phyloP scores from a whole-genome alignment of 495 filamentous ascomycete species.

The Talaromyces liani region DNA sequence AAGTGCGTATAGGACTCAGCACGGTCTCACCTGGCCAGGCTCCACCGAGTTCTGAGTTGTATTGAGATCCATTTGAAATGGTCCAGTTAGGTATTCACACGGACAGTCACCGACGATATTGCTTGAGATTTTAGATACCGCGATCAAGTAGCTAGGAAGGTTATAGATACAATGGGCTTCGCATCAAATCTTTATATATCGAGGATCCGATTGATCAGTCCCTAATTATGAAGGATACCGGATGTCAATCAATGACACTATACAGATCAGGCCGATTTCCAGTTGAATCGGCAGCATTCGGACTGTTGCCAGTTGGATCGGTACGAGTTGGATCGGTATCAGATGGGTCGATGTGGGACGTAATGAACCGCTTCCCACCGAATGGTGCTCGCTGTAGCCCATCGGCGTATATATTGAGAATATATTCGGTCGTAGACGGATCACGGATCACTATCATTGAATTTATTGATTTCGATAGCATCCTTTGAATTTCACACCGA shows the following conservation, averaged over 20 bases:
- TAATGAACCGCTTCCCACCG: background rate
- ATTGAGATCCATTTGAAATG: background rate
- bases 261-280: background rate
- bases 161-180: background rate
- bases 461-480: background rate
- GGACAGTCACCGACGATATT: background rate
- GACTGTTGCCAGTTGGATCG: background rate
- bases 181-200: background rate
- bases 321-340: background rate
- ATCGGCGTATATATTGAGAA: background rate
- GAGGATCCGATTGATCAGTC: background rate
- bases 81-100: background rate
- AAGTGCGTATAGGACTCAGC: background rate
- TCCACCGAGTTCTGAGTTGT: background rate
- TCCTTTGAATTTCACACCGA: background rate
- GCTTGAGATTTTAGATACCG: background rate
- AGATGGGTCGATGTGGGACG: background rate
- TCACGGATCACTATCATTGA: background rate
- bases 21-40: background rate
- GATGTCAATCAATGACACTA: background rate
- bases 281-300: background rate
- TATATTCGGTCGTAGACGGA: background rate
- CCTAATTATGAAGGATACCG: background rate
- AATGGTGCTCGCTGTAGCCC: background rate
- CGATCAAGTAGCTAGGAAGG: background rate